These are phyloP conservation scores for Tieghemostelium lacteum DNA, from an alignment of 78 protist genomes.

Conservation along the genomic window DNA sequence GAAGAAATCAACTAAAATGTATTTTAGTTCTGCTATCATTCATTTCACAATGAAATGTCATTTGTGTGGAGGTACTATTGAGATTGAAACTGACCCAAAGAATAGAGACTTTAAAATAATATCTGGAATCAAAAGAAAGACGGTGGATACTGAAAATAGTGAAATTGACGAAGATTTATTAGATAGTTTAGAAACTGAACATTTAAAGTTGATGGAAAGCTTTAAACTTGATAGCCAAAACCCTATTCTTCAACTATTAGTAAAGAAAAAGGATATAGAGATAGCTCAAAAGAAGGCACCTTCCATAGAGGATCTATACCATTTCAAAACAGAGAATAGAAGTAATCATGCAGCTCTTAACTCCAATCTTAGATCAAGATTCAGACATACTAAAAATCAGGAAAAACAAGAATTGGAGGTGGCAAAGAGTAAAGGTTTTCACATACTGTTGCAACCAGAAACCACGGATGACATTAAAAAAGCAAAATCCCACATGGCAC, in stretches of 20 bases:
- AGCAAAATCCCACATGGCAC: conserved; percentile 43
- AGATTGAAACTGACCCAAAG: conserved; percentile 90
- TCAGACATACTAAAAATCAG: conserved; percentile 55
- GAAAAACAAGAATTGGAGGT: conserved; percentile 21
- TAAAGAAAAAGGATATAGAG: conserved; percentile 31
- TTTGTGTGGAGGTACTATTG: conserved; percentile 70
- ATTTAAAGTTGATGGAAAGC: conserved; percentile 1
- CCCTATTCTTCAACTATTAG: conserved; percentile 31
- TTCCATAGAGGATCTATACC: conserved; percentile 12
- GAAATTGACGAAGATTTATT: not conserved
- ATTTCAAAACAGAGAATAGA: conserved; percentile 9
- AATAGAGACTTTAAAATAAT: conserved; percentile 64
- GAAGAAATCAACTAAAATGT: conserved; percentile 86
- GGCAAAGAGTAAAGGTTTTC: conserved; percentile 39
- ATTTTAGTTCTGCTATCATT: conserved; percentile 83
- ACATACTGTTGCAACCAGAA: conserved; percentile 22
- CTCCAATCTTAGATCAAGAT: conserved; percentile 40
- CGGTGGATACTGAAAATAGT: conserved; percentile 23
- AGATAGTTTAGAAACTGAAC: not conserved
- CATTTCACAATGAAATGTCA: conserved; percentile 87
- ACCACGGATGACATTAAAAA: conserved; percentile 35
- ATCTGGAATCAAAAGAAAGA: conserved; percentile 53
- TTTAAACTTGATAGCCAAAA: conserved; percentile 15
- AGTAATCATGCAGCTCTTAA: conserved; percentile 15
- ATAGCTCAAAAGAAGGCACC: conserved; percentile 18